Evolutionary conservation across 2,329 filamentous ascomycete genomes (phyloP).

Genomic region (Colletotrichum sidae): DNA sequence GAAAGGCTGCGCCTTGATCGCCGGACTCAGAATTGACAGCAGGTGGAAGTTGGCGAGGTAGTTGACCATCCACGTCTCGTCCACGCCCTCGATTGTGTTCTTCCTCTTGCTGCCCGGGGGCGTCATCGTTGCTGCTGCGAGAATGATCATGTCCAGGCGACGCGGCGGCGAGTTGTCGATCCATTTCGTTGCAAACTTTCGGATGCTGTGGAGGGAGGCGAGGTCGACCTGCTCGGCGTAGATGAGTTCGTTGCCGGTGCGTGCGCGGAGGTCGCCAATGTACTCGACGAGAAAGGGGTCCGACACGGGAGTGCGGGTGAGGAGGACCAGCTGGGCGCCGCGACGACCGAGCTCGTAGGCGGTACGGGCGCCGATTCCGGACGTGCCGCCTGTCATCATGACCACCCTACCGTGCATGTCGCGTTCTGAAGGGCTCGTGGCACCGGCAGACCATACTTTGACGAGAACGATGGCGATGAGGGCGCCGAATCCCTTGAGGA

Average conservation of each 20-base stretch:
- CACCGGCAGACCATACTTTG: slow-evolving; percentile 84
- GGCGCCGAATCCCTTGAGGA: slow-evolving; percentile 53
- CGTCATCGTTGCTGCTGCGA: slow-evolving; percentile 85
- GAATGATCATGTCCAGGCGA: slow-evolving; percentile 88
- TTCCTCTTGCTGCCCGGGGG: slow-evolving; percentile 71
- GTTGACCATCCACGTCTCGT: slow-evolving; percentile 93
- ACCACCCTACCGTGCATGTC: slow-evolving; percentile 94
- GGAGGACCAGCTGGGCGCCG: slow-evolving; percentile 90
- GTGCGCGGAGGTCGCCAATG: slow-evolving; percentile 85
- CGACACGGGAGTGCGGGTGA: slow-evolving; percentile 83
- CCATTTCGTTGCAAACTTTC: slow-evolving; percentile 96
- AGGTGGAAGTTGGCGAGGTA: slow-evolving; percentile 97
- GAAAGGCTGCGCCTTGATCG: slow-evolving; percentile 88
- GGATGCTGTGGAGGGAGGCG: slow-evolving; percentile 87
- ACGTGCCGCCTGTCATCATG: slow-evolving; percentile 94
- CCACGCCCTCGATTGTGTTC: slow-evolving; percentile 82
- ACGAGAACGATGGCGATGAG: slow-evolving; percentile 55
- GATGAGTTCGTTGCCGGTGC: slow-evolving; percentile 85
- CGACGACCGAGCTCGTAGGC: slow-evolving; percentile 80
- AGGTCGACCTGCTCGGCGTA: slow-evolving; percentile 97
- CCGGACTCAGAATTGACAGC: slow-evolving; percentile 89
- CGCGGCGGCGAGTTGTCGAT: slow-evolving; percentile 94
- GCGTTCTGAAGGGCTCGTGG: slow-evolving; percentile 79
- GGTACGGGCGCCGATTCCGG: slow-evolving; percentile 86
- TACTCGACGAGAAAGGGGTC: slow-evolving; percentile 94